Percentiles rank a stretch among this genome's conserved stretches.
These are phyloP conservation scores for Viridothelium virens DNA, from an alignment of 495 filamentous ascomycete genomes.

Conservation along the genomic window DNA sequence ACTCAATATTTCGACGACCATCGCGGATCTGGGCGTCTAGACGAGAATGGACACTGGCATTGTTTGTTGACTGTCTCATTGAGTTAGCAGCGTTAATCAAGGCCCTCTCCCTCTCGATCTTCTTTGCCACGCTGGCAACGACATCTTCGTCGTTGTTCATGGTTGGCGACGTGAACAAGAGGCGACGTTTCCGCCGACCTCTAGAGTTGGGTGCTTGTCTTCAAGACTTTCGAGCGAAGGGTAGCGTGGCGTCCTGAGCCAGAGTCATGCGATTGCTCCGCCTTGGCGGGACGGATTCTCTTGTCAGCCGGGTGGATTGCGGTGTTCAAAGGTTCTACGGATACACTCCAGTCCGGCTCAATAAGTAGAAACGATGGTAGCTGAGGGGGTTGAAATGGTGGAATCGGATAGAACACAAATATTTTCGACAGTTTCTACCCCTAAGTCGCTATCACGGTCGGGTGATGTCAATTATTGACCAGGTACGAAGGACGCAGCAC, in stretches of 20 bases:
- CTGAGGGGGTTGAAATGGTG: not conserved
- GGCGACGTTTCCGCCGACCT: conserved; percentile 1
- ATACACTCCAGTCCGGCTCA: not conserved
- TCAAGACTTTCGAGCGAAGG: not conserved
- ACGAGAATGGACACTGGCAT: conserved; percentile 76
- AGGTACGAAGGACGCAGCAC: conserved; percentile 4
- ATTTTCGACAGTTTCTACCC: not conserved
- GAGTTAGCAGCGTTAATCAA: conserved; percentile 88
- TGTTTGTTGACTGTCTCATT: conserved; percentile 92
- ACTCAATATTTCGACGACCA: conserved; percentile 83
- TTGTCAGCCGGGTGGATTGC: conserved; percentile 5
- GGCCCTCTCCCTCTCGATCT: conserved; percentile 96
- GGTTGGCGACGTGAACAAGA: conserved; percentile 11
- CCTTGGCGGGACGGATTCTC: conserved; percentile 6
- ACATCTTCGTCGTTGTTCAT: conserved; percentile 65
- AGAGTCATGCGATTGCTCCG: conserved; percentile 1
- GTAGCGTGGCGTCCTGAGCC: not conserved
- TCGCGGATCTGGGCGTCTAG: conserved; percentile 90
- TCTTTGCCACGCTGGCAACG: conserved; percentile 79
- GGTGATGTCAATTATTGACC: conserved; percentile 11
- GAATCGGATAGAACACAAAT: conserved; percentile 1
- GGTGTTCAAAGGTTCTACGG: not conserved
- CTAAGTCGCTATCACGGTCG: not conserved
- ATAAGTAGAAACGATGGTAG: not conserved
- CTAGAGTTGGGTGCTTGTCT: too few species aligned